These are phyloP conservation scores for Ambrosiella beaveri DNA, from an alignment of 2,329 filamentous ascomycete genomes.

Conservation along the genomic window DNA sequence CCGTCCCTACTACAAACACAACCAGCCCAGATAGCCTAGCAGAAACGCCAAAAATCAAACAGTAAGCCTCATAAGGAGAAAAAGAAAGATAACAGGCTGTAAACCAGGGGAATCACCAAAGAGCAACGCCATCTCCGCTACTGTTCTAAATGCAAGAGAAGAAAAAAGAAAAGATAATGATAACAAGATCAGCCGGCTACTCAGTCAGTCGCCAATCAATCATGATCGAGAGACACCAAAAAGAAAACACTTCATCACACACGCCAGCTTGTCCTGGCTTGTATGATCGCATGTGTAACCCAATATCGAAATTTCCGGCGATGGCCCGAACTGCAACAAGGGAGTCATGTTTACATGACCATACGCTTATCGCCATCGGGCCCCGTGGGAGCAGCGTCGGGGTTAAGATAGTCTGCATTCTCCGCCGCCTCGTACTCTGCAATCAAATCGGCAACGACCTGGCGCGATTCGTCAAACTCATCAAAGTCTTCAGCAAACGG, in stretches of 20 bases:
- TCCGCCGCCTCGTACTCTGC: conserved; percentile 93
- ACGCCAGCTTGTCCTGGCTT: no score
- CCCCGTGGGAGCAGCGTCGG: conserved; percentile 32
- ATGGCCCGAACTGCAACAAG: background rate
- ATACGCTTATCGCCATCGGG: conserved; percentile 11
- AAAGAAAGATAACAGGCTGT: background rate
- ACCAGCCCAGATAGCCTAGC: background rate
- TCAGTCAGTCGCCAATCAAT: no score
- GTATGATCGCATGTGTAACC: no score
- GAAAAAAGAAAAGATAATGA: no score
- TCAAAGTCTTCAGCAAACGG: conserved; percentile 81
- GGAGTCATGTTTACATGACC: background rate
- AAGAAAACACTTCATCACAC: no score
- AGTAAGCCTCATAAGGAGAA: background rate
- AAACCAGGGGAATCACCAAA: background rate
- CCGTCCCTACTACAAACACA: no score
- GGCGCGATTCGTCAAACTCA: conserved; percentile 87
- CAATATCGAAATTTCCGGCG: no score
- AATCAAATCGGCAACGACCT: conserved; percentile 82
- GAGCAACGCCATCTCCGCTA: background rate
- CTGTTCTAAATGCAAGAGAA: no score
- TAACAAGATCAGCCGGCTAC: no score
- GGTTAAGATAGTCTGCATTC: conserved; percentile 72
- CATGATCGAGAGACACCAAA: no score
- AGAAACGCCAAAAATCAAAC: background rate